A percentile compares a stretch with the other conserved stretches of the same genome.
These are phyloP conservation scores for Beauveria medogensis DNA, from an alignment of 2,329 filamentous ascomycete genomes.

Conservation along the genomic window DNA sequence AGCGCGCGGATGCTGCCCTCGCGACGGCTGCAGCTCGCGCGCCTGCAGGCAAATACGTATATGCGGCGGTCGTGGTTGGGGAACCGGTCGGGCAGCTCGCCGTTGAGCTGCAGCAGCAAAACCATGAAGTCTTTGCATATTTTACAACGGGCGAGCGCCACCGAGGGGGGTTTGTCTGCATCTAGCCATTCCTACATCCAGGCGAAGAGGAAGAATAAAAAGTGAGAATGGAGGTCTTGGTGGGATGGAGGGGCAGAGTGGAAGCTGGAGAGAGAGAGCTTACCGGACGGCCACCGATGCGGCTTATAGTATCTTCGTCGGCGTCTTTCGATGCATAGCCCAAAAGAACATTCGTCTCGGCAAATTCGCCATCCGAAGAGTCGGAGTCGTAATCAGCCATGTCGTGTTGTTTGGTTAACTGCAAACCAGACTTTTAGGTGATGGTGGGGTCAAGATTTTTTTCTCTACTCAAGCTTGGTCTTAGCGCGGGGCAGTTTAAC, in stretches of 20 bases:
- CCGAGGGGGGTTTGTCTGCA: slow-evolving; percentile 60
- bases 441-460: slow-evolving; percentile 36
- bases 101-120: slow-evolving; percentile 83
- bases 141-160: slow-evolving; percentile 74
- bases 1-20: slow-evolving; percentile 72
- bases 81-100: slow-evolving; percentile 78
- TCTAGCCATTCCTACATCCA: slow-evolving; percentile 71
- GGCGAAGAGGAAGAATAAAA: not conserved
- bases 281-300: slow-evolving; percentile 82
- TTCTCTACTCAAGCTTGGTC: slow-evolving; percentile 14
- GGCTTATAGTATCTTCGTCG: slow-evolving; percentile 76
- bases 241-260: not conserved
- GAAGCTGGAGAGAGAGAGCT: slow-evolving; percentile 22
- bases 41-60: slow-evolving; percentile 77
- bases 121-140: slow-evolving; percentile 78
- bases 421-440: slow-evolving; percentile 10
- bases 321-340: slow-evolving; percentile 79
- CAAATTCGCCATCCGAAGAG: slow-evolving; percentile 63
- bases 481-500: slow-evolving; percentile 18
- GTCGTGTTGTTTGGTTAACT: slow-evolving; percentile 4
- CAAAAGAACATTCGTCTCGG: slow-evolving; percentile 79
- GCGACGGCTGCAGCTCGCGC: slow-evolving; percentile 71
- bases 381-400: slow-evolving; percentile 86
- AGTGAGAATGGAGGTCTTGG: not conserved
- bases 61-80: slow-evolving; percentile 79